These are phyloP conservation scores for Melaleuca quinquenervia DNA, from an alignment of 345 rosid genomes.

Conservation along the genomic window DNA sequence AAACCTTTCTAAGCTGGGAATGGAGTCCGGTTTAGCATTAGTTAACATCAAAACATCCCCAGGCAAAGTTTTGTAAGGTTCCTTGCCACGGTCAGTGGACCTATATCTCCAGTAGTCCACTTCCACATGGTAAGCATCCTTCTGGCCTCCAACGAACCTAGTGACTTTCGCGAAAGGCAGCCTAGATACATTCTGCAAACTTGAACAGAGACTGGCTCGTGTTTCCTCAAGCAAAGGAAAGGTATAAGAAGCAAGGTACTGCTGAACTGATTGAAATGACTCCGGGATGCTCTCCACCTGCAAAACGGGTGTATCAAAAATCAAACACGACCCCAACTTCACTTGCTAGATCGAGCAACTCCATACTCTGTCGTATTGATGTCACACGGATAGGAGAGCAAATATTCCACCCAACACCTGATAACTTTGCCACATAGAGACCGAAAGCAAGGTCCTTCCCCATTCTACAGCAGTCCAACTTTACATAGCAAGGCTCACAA, in stretches of 20 bases:
- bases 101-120: constrained; percentile 9
- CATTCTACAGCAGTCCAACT: not conserved
- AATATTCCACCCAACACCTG: not conserved
- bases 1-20: not conserved
- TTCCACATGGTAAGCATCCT: not conserved
- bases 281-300: constrained; percentile 14
- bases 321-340: not conserved
- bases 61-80: constrained; percentile 1
- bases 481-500: not conserved
- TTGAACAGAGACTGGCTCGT: constrained; percentile 5
- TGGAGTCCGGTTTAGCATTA: constrained; percentile 1
- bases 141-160: not conserved
- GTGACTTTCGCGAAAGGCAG: constrained; percentile 1
- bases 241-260: not conserved
- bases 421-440: not conserved
- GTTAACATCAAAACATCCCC: constrained; percentile 7
- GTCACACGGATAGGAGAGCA: not conserved
- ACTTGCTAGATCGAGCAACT: not conserved
- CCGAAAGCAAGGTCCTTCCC: not conserved
- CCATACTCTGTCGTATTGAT: not conserved
- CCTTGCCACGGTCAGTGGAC: not conserved
- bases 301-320: not conserved
- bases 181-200: constrained; percentile 1
- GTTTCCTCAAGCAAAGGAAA: constrained; percentile 14
- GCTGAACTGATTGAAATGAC: constrained; percentile 1